These are phyloP conservation scores for Saccharomycopsis sp. DNA, from an alignment of 805 yeast species.

Conservation along the genomic window DNA sequence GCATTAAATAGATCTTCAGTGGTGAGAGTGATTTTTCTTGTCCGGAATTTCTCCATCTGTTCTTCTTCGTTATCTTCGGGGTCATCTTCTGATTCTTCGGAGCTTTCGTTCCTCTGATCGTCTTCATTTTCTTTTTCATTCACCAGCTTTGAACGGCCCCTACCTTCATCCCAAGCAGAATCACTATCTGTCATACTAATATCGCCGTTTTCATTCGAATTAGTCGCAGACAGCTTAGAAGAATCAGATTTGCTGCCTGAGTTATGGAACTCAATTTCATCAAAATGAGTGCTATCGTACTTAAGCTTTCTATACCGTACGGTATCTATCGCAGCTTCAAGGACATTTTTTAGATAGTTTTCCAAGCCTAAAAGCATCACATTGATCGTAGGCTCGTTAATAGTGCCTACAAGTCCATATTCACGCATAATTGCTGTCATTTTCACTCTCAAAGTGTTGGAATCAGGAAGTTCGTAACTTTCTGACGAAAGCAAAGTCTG, in stretches of 20 bases:
- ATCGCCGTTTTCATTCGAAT: not conserved
- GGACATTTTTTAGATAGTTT: slow-evolving; percentile 62
- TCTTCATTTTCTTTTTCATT: not conserved
- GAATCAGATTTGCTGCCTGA: slow-evolving; percentile 9
- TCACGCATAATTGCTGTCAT: slow-evolving; percentile 83
- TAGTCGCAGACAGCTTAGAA: not conserved
- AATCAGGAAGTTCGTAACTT: slow-evolving; percentile 75
- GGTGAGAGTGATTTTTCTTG: slow-evolving; percentile 40
- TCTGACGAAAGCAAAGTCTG: slow-evolving; percentile 78
- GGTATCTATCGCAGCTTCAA: slow-evolving; percentile 70
- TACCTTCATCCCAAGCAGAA: slow-evolving; percentile 6
- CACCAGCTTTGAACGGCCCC: too few relatives aligned
- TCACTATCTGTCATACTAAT: not conserved
- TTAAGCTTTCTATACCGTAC: slow-evolving; percentile 54
- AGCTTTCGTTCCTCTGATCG: slow-evolving; percentile 8
- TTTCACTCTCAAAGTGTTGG: slow-evolving; percentile 55
- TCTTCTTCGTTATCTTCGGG: slow-evolving; percentile 21
- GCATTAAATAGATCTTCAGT: slow-evolving; percentile 65
- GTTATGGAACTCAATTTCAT: slow-evolving; percentile 28
- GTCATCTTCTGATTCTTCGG: slow-evolving; percentile 2
- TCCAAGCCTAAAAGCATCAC: slow-evolving; percentile 77
- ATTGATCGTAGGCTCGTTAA: slow-evolving; percentile 76
- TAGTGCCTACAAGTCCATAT: slow-evolving; percentile 76
- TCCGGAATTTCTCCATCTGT: slow-evolving; percentile 13
- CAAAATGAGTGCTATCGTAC: slow-evolving; percentile 31